Conservation (phyloP, 2,329 filamentous ascomycete species). For the Pseudonectria foliicola region DNA sequence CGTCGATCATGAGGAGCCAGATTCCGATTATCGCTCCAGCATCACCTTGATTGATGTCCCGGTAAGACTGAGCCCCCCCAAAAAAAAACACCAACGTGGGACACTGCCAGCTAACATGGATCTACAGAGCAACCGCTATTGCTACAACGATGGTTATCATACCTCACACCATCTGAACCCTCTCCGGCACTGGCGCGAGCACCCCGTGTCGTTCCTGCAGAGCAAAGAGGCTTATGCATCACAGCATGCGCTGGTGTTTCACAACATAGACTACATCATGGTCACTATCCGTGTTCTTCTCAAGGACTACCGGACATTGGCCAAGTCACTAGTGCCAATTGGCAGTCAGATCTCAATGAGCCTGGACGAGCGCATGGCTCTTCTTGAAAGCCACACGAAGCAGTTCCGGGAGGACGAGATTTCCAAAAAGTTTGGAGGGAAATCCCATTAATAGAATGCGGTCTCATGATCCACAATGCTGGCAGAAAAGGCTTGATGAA, state of each 20-base stretch:
- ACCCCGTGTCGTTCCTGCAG: conserved; percentile 65
- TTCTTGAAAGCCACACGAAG: conserved; percentile 59
- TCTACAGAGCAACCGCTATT: conserved; percentile 67
- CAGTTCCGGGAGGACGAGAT: conserved; percentile 61
- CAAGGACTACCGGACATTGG: conserved; percentile 66
- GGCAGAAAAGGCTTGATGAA: no score
- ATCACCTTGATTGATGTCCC: conserved; percentile 74
- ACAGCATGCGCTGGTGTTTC: conserved; percentile 67
- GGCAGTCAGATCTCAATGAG: conserved; percentile 62
- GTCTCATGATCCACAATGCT: no score
- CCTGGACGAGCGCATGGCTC: conserved; percentile 52
- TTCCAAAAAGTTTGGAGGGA: conserved; percentile 40
- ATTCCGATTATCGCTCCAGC: conserved; percentile 72
- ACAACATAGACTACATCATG: conserved; percentile 75
- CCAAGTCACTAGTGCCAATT: conserved; percentile 65
- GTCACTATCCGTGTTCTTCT: conserved; percentile 60
- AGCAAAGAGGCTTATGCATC: conserved; percentile 59
- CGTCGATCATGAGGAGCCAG: conserved; percentile 66
- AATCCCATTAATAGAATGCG: not conserved
- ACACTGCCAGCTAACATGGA: not conserved
- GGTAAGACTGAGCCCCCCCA: conserved; percentile 41
- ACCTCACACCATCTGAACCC: conserved; percentile 77
- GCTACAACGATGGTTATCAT: conserved; percentile 78
- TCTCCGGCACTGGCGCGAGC: conserved; percentile 72
- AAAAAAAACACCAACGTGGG: not conserved